Conservation (phyloP, 768 basidiomycete genomes). For the Kwoniella sp. region DNA sequence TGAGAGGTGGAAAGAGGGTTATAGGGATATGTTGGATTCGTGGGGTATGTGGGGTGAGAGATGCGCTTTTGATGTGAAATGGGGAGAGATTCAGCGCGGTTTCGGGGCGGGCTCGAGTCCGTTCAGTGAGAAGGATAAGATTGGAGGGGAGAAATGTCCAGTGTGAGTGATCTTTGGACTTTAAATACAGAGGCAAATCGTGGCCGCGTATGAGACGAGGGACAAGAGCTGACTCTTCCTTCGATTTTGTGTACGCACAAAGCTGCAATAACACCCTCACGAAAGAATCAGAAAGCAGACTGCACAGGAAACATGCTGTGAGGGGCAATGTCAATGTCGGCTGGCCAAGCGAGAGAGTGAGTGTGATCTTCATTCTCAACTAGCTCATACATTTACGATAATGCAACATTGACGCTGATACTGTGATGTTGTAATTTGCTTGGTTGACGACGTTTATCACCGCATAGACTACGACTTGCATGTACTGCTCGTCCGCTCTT, state of each 20-base stretch:
- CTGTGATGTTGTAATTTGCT: too few relatives aligned
- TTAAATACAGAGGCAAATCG: too few relatives aligned
- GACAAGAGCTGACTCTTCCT: background rate
- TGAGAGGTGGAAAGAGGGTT: conserved; percentile 48
- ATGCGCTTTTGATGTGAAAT: conserved; percentile 46
- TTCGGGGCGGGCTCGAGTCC: conserved; percentile 24
- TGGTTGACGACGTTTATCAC: background rate
- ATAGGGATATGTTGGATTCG: conserved; percentile 49
- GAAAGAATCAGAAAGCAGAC: conserved; percentile 26
- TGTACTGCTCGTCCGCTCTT: conserved; percentile 36
- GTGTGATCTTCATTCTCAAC: background rate
- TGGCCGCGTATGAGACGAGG: background rate
- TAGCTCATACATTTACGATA: background rate
- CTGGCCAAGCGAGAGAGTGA: conserved; percentile 46
- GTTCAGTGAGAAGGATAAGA: background rate
- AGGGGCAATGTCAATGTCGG: conserved; percentile 25
- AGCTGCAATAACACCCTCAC: conserved; percentile 38
- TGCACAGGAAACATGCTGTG: conserved; percentile 39
- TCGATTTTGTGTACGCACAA: background rate
- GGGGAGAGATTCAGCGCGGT: conserved; percentile 18
- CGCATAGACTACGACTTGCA: conserved; percentile 37
- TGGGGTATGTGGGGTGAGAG: conserved; percentile 48
- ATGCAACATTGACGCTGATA: background rate
- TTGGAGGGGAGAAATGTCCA: conserved; percentile 37
- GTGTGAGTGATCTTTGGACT: conserved; percentile 47